phyloP scores from a whole-genome alignment of 352 stramenopile species.

The Phytophthora sansomeana region DNA sequence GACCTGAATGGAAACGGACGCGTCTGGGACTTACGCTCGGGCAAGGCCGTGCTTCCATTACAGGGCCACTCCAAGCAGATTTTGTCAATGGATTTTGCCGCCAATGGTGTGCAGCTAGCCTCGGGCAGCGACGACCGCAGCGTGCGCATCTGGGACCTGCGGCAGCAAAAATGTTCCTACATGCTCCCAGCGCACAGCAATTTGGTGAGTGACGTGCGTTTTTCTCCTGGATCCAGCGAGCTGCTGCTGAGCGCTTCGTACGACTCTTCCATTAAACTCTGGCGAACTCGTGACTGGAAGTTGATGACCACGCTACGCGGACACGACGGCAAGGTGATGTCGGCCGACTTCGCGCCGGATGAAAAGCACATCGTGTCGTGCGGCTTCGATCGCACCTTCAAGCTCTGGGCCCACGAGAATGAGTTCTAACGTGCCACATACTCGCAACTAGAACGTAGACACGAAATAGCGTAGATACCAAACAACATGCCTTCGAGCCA shows the following conservation, averaged over 20 bases:
- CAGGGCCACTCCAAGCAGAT: constrained; percentile 97
- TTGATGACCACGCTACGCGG: constrained; percentile 89
- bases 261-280: constrained; percentile 95
- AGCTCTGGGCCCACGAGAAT: constrained; percentile 92
- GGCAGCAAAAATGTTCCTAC: constrained; percentile 91
- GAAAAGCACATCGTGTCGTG: constrained; percentile 91
- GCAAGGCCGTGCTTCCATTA: constrained; percentile 91
- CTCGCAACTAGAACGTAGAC: background rate
- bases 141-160: constrained; percentile 97
- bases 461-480: constrained; percentile 13
- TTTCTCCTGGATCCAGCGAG: constrained; percentile 83
- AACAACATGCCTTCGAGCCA: background rate
- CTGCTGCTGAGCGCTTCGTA: constrained; percentile 94
- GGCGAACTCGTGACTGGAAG: constrained; percentile 94
- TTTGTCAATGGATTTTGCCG: constrained; percentile 92
- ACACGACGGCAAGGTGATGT: constrained; percentile 97
- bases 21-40: constrained; percentile 97
- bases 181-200: constrained; percentile 96
- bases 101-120: constrained; percentile 94
- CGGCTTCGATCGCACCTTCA: constrained; percentile 93
- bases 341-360: constrained; percentile 91
- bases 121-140: constrained; percentile 97
- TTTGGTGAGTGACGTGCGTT: constrained; percentile 94
- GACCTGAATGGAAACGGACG: constrained; percentile 94
- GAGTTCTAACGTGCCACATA: constrained; percentile 73